These are phyloP conservation scores for Scutellaria barbata DNA, from an alignment of 257 asterid species.

Conservation along the genomic window DNA sequence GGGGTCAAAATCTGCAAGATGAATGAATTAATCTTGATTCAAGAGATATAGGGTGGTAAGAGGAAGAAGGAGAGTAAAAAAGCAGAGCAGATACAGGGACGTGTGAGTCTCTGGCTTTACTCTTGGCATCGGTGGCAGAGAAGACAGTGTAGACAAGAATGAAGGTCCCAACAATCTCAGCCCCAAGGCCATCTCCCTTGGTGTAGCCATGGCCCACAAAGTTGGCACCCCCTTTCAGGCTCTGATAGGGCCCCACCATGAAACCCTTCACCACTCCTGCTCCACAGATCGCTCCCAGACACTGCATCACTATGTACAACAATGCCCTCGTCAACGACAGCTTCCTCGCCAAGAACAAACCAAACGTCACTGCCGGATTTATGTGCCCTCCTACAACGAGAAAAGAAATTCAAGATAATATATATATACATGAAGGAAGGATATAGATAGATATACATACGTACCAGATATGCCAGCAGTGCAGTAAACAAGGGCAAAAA, in stretches of 20 bases:
- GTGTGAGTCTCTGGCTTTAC: slow-evolving; percentile 76
- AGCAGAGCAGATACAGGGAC: slow-evolving; percentile 77
- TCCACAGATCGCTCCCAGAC: slow-evolving; percentile 76
- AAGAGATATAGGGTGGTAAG: no score
- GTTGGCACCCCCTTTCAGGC: slow-evolving; percentile 58
- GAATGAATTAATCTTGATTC: no score
- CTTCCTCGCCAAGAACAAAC: slow-evolving; percentile 67
- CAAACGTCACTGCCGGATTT: slow-evolving; percentile 73
- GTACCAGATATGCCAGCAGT: slow-evolving; percentile 76
- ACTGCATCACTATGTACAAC: slow-evolving; percentile 66
- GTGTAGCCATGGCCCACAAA: slow-evolving; percentile 58
- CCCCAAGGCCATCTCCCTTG: slow-evolving; percentile 64
- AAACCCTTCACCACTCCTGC: slow-evolving; percentile 74
- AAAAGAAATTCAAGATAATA: no score
- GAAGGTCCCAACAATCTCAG: slow-evolving; percentile 68
- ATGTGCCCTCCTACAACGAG: slow-evolving; percentile 56
- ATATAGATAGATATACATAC: not conserved
- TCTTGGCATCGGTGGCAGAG: slow-evolving; percentile 82
- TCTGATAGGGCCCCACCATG: slow-evolving; percentile 49
- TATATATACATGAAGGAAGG: no score
- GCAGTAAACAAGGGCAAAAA: slow-evolving; percentile 70
- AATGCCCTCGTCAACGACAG: slow-evolving; percentile 59
- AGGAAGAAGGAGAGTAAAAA: no score
- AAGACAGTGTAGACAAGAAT: slow-evolving; percentile 73
- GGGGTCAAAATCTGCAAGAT: slow-evolving; percentile 80